Percentiles rank a stretch among this genome's conserved stretches.
These are phyloP conservation scores for Salicornia ramosissima DNA, from an alignment of 148 eudicot species.

Conservation along the genomic window DNA sequence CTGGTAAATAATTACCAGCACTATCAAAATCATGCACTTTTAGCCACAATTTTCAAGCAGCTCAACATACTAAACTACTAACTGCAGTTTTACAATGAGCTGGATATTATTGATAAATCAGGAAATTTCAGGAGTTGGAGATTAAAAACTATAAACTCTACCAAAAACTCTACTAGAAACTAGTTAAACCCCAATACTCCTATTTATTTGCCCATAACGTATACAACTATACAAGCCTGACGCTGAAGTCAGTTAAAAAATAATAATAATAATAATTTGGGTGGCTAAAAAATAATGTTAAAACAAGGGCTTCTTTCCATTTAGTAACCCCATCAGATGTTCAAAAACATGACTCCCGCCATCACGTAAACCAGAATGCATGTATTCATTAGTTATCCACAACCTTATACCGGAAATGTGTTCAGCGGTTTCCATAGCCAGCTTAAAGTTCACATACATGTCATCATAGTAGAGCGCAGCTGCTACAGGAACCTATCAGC, in stretches of 20 bases:
- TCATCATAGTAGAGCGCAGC: conserved; percentile 93
- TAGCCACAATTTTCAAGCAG: no score
- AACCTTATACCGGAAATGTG: conserved; percentile 68
- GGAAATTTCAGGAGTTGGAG: no score
- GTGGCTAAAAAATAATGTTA: conserved; percentile 13
- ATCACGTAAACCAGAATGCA: conserved; percentile 93
- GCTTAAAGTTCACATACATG: conserved; percentile 86
- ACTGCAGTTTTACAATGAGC: no score
- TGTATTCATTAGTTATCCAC: conserved; percentile 90
- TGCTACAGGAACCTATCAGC: conserved; percentile 81
- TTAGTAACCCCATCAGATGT: conserved; percentile 67
- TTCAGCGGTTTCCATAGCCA: conserved; percentile 67
- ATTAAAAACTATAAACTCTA: no score
- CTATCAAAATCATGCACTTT: no score
- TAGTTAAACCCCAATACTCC: no score
- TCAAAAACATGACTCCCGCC: conserved; percentile 58
- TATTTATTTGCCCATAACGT: no score
- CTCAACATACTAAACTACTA: no score
- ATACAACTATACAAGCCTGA: no score
- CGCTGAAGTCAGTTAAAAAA: no score
- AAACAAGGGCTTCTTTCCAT: conserved; percentile 85
- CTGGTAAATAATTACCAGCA: no score
- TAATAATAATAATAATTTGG: background rate
- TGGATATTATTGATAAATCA: no score
- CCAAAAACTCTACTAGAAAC: background rate